phyloP scores from a whole-genome alignment of 768 basidiomycete genomes.

The Harrya chromipes region DNA sequence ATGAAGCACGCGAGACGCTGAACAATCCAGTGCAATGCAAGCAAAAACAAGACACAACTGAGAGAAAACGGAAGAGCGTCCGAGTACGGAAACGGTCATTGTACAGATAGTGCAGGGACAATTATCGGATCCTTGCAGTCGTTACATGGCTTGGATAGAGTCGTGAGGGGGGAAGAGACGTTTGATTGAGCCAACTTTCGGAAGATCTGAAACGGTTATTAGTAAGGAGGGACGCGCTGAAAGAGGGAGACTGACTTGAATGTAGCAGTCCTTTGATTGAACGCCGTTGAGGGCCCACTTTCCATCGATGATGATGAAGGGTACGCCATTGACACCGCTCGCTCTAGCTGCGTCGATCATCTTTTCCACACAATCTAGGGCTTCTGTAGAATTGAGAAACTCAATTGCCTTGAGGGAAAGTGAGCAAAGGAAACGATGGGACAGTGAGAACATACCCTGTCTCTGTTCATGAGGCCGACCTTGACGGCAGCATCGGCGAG shows the following conservation, averaged over 20 bases:
- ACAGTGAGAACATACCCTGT: slow-evolving; percentile 29
- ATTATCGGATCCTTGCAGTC: slow-evolving; percentile 21
- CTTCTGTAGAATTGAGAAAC: slow-evolving; percentile 42
- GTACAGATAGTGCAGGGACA: slow-evolving; percentile 17
- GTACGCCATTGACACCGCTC: slow-evolving; percentile 49
- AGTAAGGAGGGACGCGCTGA: not conserved
- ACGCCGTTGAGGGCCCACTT: slow-evolving; percentile 47
- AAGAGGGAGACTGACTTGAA: slow-evolving; percentile 29
- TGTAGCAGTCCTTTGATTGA: slow-evolving; percentile 40
- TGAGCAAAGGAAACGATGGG: not conserved
- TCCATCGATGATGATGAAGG: slow-evolving; percentile 47
- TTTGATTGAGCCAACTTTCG: slow-evolving; percentile 28
- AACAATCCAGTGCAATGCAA: slow-evolving; percentile 15
- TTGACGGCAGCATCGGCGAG: slow-evolving; percentile 39
- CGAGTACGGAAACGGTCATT: slow-evolving; percentile 14
- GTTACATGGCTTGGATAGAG: slow-evolving; percentile 15
- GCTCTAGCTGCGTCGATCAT: slow-evolving; percentile 40
- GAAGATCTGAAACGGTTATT: slow-evolving; percentile 23
- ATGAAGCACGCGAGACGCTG: slow-evolving; percentile 11
- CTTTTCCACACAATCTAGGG: slow-evolving; percentile 38
- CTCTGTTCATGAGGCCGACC: slow-evolving; percentile 38
- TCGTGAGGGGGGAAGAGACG: slow-evolving; percentile 1
- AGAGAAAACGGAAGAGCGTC: not conserved
- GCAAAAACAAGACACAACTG: not conserved
- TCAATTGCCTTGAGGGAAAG: slow-evolving; percentile 30